Conservation (phyloP, 2,329 filamentous ascomycete genomes). For the Colletotrichum lindemuthianum region DNA sequence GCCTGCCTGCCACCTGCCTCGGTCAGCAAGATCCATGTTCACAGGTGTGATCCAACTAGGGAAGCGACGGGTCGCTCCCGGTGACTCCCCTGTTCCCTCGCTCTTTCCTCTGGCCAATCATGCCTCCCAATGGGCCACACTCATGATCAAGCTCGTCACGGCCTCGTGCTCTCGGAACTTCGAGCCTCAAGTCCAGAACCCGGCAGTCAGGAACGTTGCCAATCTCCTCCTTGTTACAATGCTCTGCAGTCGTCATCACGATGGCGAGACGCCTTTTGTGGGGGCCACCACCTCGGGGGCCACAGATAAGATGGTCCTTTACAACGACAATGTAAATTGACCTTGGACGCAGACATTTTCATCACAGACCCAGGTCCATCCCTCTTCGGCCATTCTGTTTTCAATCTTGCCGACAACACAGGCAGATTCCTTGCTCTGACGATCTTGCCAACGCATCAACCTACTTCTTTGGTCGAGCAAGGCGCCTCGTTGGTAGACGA, state of each 20-base stretch:
- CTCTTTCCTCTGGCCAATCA: conserved; percentile 20
- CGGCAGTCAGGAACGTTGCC: conserved; percentile 6
- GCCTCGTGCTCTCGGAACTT: conserved; percentile 32
- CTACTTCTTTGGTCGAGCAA: background rate
- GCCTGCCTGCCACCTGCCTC: too few relatives aligned
- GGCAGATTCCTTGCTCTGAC: conserved; percentile 16
- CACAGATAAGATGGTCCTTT: background rate
- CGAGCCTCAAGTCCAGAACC: conserved; percentile 2
- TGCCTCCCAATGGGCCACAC: conserved; percentile 12
- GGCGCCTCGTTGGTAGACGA: too few relatives aligned
- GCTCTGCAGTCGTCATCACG: background rate
- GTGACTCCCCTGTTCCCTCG: conserved; percentile 19
- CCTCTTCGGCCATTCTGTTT: conserved; percentile 12
- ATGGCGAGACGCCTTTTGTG: background rate
- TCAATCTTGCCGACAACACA: conserved; percentile 11
- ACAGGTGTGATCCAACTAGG: conserved; percentile 15
- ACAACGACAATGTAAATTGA: background rate
- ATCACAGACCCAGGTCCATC: conserved; percentile 14
- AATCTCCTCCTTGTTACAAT: conserved; percentile 9
- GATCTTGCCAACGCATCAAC: background rate
- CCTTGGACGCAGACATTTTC: background rate
- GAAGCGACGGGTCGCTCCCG: conserved; percentile 34
- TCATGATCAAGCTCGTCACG: conserved; percentile 31
- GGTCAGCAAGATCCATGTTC: background rate
- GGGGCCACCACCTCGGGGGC: conserved; percentile 7